phyloP scores from a whole-genome alignment of 208 protist genomes.

The Strigomonas culicis region DNA sequence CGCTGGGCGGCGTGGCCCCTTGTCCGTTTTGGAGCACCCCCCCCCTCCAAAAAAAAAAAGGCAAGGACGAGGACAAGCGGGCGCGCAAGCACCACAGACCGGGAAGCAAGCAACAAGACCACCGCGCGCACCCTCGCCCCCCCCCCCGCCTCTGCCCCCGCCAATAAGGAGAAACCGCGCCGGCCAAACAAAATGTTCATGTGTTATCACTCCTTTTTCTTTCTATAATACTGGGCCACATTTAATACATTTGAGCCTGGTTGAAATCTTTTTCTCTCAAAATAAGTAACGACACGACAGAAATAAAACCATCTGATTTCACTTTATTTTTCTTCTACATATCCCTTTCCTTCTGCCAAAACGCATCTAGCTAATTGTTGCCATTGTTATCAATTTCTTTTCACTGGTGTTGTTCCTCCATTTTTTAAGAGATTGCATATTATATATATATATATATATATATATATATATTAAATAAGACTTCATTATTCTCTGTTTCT shows the following conservation, averaged over 20 bases:
- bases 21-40: too few species aligned
- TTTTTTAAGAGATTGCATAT: not conserved
- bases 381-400: not conserved
- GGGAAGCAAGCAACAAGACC: too few species aligned
- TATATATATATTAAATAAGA: not conserved
- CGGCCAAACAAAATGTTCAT: not conserved
- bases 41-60: too few species aligned
- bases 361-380: not conserved
- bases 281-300: not conserved
- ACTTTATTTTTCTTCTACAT: not conserved
- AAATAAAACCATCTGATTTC: conserved; percentile 3
- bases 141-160: too few species aligned
- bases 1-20: too few species aligned
- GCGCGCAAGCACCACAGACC: too few species aligned
- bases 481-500: not conserved
- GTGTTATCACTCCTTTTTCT: too few species aligned
- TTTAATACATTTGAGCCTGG: conserved; percentile 1
- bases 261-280: conserved; percentile 1
- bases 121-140: too few species aligned
- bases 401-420: not conserved
- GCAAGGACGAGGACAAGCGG: too few species aligned
- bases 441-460: not conserved
- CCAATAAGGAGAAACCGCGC: too few species aligned
- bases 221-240: too few species aligned
- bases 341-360: not conserved